Conservation (phyloP, 2,329 filamentous ascomycete genomes). For the Orbilia quercus region DNA sequence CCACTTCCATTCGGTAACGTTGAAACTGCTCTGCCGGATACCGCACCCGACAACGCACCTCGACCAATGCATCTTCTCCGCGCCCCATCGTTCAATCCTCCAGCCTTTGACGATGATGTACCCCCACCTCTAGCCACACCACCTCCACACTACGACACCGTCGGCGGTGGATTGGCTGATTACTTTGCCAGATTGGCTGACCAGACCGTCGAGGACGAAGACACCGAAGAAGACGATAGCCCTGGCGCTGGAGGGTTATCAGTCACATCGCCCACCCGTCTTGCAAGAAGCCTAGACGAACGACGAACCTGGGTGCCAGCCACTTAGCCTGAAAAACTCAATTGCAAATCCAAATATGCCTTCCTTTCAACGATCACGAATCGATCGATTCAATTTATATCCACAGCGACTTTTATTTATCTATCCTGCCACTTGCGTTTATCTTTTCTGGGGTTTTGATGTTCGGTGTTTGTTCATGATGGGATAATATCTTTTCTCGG, state of each 20-base stretch:
- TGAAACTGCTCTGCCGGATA: conserved; percentile 61
- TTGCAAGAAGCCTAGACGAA: conserved; percentile 72
- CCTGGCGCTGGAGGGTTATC: conserved; percentile 71
- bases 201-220: conserved; percentile 61
- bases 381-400: background rate
- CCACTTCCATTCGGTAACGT: conserved; percentile 65
- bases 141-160: conserved; percentile 83
- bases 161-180: conserved; percentile 78
- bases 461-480: conserved; percentile 24
- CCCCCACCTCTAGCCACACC: conserved; percentile 82
- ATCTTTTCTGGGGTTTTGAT: conserved; percentile 22
- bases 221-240: conserved; percentile 66
- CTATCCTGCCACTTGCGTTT: conserved; percentile 27
- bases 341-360: conserved; percentile 33
- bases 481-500: conserved; percentile 21
- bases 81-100: conserved; percentile 86
- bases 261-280: conserved; percentile 43
- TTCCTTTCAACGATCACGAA: background rate
- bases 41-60: conserved; percentile 64
- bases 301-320: conserved; percentile 69
- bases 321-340: conserved; percentile 57
- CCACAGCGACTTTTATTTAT: background rate
- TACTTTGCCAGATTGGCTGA: conserved; percentile 85
- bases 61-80: conserved; percentile 87
- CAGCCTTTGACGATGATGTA: conserved; percentile 83